Percentiles rank a stretch among this genome's conserved stretches.
phyloP scores from a whole-genome alignment of 352 stramenopile genomes.

The Phytophthora multivora region DNA sequence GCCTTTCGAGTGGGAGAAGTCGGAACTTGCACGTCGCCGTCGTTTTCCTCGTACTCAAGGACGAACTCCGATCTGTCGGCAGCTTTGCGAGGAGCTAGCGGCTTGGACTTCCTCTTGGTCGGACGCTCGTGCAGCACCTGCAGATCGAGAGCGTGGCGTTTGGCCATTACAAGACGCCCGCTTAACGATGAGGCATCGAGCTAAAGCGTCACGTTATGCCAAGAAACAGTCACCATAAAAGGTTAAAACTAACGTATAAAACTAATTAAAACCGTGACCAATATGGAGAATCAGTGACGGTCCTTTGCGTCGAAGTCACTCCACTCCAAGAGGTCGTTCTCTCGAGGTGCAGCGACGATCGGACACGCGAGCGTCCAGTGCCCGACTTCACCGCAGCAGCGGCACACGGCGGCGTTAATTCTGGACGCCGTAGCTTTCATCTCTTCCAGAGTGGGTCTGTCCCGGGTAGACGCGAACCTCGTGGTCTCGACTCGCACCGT shows the following conservation, averaged over 20 bases:
- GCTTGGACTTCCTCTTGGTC: conserved; percentile 20
- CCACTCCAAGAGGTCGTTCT: not conserved
- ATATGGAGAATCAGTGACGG: too few relatives aligned
- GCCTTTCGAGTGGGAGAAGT: conserved; percentile 2
- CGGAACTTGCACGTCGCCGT: not conserved
- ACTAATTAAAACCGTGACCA: too few relatives aligned
- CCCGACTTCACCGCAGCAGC: conserved; percentile 1
- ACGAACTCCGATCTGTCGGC: too few relatives aligned
- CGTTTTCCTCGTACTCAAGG: conserved; percentile 1
- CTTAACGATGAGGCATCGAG: too few relatives aligned
- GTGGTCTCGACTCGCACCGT: conserved; percentile 1
- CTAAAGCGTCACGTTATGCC: too few relatives aligned
- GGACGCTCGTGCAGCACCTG: conserved; percentile 26
- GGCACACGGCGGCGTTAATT: not conserved
- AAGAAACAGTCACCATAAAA: too few relatives aligned
- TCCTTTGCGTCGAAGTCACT: too few relatives aligned
- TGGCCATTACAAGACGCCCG: conserved; percentile 19
- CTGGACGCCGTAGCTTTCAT: too few relatives aligned
- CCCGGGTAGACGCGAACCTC: conserved; percentile 6
- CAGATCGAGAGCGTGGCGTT: conserved; percentile 37
- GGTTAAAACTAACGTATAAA: too few relatives aligned
- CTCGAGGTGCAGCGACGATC: not conserved
- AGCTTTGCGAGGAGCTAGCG: conserved; percentile 3
- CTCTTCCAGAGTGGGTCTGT: conserved; percentile 1
- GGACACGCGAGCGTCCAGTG: conserved; percentile 1